phyloP scores from a whole-genome alignment of 768 basidiomycete species.

The Mrakia blollopis region DNA sequence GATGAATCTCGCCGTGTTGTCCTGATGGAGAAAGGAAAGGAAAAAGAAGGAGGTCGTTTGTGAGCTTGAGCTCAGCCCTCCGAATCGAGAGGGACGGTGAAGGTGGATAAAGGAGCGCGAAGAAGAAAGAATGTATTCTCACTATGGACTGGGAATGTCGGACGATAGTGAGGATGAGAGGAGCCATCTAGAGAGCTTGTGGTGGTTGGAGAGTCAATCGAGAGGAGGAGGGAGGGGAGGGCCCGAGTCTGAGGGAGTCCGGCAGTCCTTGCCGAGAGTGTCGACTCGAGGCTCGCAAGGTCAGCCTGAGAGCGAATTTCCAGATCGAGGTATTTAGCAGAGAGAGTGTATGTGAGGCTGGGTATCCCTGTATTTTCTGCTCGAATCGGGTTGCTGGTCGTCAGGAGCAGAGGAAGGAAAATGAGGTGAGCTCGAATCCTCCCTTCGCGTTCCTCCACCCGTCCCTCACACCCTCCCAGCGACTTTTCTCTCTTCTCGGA shows the following conservation, averaged over 20 bases:
- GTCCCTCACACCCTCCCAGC: background rate
- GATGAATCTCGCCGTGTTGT: background rate
- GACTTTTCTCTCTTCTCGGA: background rate
- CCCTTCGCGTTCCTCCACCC: no score
- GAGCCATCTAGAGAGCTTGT: background rate
- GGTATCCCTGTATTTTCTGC: no score
- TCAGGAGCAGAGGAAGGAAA: no score
- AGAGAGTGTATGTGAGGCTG: no score
- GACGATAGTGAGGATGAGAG: background rate
- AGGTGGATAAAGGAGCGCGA: background rate
- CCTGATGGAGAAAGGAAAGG: background rate
- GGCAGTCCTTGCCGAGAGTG: background rate
- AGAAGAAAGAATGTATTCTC: background rate
- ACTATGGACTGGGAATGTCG: background rate
- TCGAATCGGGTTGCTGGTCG: no score
- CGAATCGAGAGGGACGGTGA: background rate
- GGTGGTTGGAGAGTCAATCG: background rate
- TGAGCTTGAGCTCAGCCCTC: background rate
- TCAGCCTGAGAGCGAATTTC: no score
- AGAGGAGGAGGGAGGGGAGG: background rate
- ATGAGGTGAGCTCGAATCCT: no score
- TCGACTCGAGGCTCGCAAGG: no score
- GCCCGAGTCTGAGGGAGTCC: no score
- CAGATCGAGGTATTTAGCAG: no score
- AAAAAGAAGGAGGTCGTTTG: background rate